Conservation (phyloP, 148 eudicot genomes). For the Simmondsia chinensis region DNA sequence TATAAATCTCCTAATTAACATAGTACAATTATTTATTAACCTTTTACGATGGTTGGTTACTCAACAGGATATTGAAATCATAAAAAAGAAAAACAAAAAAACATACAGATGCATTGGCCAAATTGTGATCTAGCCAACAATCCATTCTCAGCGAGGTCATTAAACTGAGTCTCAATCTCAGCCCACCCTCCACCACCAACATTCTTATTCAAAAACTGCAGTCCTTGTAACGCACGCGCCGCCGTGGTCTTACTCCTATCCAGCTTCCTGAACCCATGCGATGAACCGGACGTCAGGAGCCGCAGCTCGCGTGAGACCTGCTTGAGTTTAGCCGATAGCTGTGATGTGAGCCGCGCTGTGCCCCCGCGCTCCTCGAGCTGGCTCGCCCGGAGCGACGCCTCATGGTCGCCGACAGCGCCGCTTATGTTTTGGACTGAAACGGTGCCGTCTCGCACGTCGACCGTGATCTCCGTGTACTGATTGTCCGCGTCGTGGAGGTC, state of each 20-base stretch:
- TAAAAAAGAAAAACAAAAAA: background rate
- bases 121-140: slow-evolving; percentile 6
- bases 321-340: slow-evolving; percentile 13
- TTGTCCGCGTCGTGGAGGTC: slow-evolving; percentile 1
- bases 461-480: slow-evolving; percentile 15
- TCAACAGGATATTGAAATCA: background rate
- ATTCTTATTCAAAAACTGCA: slow-evolving; percentile 18
- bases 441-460: slow-evolving; percentile 18
- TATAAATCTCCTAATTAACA: too few species aligned
- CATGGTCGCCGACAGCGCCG: slow-evolving; percentile 12
- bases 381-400: slow-evolving; percentile 9
- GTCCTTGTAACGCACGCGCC: slow-evolving; percentile 12
- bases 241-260: slow-evolving; percentile 15
- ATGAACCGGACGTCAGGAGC: slow-evolving; percentile 10
- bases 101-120: slow-evolving; percentile 16
- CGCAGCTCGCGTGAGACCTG: slow-evolving; percentile 17
- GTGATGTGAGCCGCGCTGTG: slow-evolving; percentile 7
- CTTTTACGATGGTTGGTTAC: too few species aligned
- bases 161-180: slow-evolving; percentile 13
- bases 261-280: background rate
- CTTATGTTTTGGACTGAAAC: slow-evolving; percentile 16
- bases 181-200: slow-evolving; percentile 17
- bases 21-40: too few species aligned
- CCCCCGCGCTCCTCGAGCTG: slow-evolving; percentile 7
- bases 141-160: slow-evolving; percentile 8